A percentile compares a stretch with the other conserved stretches of the same genome.
Conservation (phyloP, 139 green algal species). For the Chlamydomonas sp. region DNA sequence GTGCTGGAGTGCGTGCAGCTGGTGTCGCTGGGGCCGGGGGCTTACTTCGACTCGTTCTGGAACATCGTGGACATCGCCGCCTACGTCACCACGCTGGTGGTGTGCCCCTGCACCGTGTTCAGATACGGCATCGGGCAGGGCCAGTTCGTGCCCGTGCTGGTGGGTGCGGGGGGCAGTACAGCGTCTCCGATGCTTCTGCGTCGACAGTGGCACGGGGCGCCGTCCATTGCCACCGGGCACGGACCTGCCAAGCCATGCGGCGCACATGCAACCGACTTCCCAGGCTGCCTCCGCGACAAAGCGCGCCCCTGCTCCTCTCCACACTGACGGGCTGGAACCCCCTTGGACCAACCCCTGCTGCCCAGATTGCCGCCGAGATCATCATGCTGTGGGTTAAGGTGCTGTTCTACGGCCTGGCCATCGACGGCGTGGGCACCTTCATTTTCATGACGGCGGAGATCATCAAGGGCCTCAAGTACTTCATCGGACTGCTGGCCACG, state of each 20-base stretch:
- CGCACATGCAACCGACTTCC: too few relatives aligned
- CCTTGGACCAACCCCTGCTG: too few relatives aligned
- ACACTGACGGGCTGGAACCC: too few relatives aligned
- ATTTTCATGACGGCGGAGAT: slow-evolving; percentile 58
- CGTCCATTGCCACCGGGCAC: too few relatives aligned
- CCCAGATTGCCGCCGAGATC: slow-evolving; percentile 40
- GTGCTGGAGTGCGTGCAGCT: slow-evolving; percentile 43
- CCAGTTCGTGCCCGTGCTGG: slow-evolving; percentile 12
- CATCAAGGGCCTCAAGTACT: slow-evolving; percentile 56
- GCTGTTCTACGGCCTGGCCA: slow-evolving; percentile 51
- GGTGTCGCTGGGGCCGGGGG: slow-evolving; percentile 16
- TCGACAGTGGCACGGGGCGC: too few relatives aligned
- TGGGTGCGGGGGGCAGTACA: not conserved
- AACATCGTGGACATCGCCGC: slow-evolving; percentile 45
- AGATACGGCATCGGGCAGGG: slow-evolving; percentile 1
- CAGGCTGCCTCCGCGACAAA: too few relatives aligned
- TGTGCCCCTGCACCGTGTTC: slow-evolving; percentile 42
- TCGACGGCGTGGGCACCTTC: slow-evolving; percentile 57
- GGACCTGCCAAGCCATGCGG: too few relatives aligned
- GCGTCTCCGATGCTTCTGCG: too few relatives aligned
- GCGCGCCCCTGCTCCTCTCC: too few relatives aligned
- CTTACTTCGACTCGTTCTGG: slow-evolving; percentile 52
- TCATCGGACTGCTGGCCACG: slow-evolving; percentile 50
- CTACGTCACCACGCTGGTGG: slow-evolving; percentile 38
- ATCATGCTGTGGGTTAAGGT: slow-evolving; percentile 54